A percentile compares a stretch with the other conserved stretches of the same genome.
Evolutionary conservation across 108 stramenopile species (phyloP).

Genomic region (Fragilaria crotonensis): DNA sequence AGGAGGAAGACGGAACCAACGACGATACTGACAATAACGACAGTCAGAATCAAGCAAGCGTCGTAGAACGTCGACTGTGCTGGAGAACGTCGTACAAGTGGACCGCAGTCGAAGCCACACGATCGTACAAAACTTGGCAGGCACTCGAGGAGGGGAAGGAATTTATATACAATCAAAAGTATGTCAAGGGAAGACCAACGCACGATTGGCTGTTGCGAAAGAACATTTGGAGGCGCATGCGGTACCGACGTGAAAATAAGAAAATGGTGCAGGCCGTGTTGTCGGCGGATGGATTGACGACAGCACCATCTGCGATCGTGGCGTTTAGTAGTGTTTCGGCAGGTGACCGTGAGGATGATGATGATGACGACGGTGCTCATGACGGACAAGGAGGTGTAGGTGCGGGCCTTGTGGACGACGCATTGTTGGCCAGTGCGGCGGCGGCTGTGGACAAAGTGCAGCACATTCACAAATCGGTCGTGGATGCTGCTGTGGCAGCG

Average conservation of each 20-base stretch:
- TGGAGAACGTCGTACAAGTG: neutral
- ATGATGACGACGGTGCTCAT: neutral
- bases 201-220: conserved; percentile 83
- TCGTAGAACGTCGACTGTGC: neutral
- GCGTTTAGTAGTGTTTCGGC: neutral
- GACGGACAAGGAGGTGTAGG: neutral
- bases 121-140: conserved; percentile 68
- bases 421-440: neutral
- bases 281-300: neutral
- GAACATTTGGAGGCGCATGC: conserved; percentile 88
- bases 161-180: conserved; percentile 87
- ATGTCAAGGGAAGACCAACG: conserved; percentile 64
- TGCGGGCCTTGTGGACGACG: neutral
- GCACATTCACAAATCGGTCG: conserved; percentile 15
- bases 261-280: conserved; percentile 34
- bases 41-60: neutral
- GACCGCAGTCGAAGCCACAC: conserved; percentile 81
- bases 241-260: conserved; percentile 81
- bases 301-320: neutral
- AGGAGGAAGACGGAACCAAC: neutral
- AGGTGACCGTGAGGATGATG: neutral
- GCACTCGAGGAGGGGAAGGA: conserved; percentile 41
- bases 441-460: neutral
- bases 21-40: neutral
- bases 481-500: conserved; percentile 51